Evolutionary conservation across 306 rosid genomes (phyloP), one percentile per base, ranked within the genome.

Genomic region (Senna siamea): DNA sequence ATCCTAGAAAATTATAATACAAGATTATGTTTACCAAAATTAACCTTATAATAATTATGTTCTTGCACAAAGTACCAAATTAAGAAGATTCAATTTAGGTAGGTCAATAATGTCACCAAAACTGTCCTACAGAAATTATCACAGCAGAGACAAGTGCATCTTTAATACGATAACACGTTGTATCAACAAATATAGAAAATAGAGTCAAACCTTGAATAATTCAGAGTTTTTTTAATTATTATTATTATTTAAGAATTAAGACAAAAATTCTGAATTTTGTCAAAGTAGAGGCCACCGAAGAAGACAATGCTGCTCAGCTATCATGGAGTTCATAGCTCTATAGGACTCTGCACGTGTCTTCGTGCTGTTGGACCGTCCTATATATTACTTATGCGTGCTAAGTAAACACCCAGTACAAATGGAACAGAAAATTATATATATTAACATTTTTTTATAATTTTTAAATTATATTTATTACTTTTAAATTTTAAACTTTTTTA

Each of bases 311-410:
- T 11, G 38, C 61, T 44, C 8, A 14, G 48, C 77, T 32, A 73
- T 46, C 48, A 44, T 18, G 17, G 2, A 2, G 7, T 13, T 0
- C 14, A 32, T n/a, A n/a, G 46, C 38, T 9, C 37, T n/a, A 1
- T 5, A 10, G 32, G 30, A 26, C 6, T 17, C 7, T 62, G 28
- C 75, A 74, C 61, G 70, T 70, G 60, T 30, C 80, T 15, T 56
- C 26, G 66, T 69, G 4, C 41, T 20, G 63, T 56, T 78, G 86
- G 78, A 54, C 83, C 67, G 70, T 22, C 65, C 76, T 41, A 72
- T 17, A 9, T 17, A 61, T 13, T 3, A n/a, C n/a, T n/a, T n/a
- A n/a, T n/a, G n/a, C n/a, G n/a, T n/a, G n/a, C 22, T 18, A 37
- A 8, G 66, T 34, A n/a, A 60, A 60, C 66, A 15, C 44, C 13